Evolutionary conservation across 2,329 filamentous ascomycete species (phyloP).

Genomic region (Pezicula rhizophila): DNA sequence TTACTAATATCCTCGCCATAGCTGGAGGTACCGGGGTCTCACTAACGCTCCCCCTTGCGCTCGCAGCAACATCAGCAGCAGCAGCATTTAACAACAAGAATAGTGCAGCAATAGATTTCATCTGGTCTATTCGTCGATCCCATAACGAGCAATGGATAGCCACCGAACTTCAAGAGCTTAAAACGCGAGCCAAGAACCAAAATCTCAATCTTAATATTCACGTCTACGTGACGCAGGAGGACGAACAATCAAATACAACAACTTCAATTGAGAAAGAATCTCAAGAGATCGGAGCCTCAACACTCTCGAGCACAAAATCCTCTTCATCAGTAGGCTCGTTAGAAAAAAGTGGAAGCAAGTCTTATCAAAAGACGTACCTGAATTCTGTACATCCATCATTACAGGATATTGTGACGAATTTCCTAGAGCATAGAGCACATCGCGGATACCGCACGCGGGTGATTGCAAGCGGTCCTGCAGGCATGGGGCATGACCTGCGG

Average conservation of each 20-base stretch:
- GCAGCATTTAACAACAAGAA: background rate
- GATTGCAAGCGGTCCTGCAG: conserved; percentile 53
- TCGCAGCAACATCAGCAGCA: conserved; percentile 32
- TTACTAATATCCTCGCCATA: conserved; percentile 43
- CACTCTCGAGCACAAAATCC: background rate
- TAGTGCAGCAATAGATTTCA: conserved; percentile 43
- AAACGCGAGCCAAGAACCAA: conserved; percentile 34
- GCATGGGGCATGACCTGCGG: conserved; percentile 54
- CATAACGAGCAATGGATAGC: conserved; percentile 52
- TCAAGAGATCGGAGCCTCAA: background rate
- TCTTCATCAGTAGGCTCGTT: background rate
- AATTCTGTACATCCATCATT: conserved; percentile 38
- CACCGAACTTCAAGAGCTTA: conserved; percentile 42
- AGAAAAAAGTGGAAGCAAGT: background rate
- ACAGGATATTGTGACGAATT: conserved; percentile 37
- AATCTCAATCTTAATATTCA: conserved; percentile 42
- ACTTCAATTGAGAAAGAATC: background rate
- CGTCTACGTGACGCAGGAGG: conserved; percentile 49
- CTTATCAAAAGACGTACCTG: conserved; percentile 5
- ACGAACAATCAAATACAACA: conserved; percentile 21
- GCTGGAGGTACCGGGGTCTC: conserved; percentile 55
- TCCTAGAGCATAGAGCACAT: conserved; percentile 39
- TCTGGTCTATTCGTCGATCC: conserved; percentile 56
- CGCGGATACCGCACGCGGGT: conserved; percentile 44
- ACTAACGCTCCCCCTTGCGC: conserved; percentile 46